Percentiles rank a stretch among this genome's conserved stretches.
Conservation (phyloP, 495 filamentous ascomycete species). For the Staphylotrichum tortipilum region DNA sequence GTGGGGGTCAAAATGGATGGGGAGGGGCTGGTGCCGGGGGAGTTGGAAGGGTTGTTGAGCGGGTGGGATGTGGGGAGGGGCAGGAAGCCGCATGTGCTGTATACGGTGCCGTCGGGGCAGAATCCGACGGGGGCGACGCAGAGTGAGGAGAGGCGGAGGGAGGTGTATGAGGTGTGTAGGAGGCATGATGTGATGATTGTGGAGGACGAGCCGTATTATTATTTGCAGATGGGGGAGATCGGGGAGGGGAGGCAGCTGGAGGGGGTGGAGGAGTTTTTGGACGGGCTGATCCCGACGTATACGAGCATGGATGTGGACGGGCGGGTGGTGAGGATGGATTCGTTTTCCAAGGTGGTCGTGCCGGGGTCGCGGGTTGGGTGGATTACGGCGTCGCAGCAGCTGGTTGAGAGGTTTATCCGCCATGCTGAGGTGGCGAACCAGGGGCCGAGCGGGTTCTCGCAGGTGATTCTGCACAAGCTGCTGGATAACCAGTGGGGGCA, state of each 20-base stretch:
- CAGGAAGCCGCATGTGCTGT: constrained; percentile 68
- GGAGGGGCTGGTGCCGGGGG: constrained; percentile 61
- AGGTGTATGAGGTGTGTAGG: constrained; percentile 66
- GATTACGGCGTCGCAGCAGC: constrained; percentile 73
- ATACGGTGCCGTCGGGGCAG: constrained; percentile 80
- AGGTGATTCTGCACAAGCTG: constrained; percentile 77
- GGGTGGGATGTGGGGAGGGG: constrained; percentile 55
- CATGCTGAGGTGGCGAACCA: constrained; percentile 74
- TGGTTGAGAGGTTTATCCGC: constrained; percentile 68
- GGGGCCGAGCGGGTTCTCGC: constrained; percentile 72
- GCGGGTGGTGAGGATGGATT: constrained; percentile 64
- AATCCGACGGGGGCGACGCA: constrained; percentile 90
- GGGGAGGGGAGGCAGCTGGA: constrained; percentile 27
- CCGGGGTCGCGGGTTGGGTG: constrained; percentile 70
- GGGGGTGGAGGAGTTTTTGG: constrained; percentile 38
- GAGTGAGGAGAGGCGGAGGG: constrained; percentile 50
- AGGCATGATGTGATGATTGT: constrained; percentile 82
- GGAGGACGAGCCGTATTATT: constrained; percentile 97
- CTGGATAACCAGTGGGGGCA: constrained; percentile 94
- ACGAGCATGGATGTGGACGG: constrained; percentile 59
- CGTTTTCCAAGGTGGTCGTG: constrained; percentile 74
- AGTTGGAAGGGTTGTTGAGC: constrained; percentile 56
- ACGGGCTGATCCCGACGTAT: constrained; percentile 48
- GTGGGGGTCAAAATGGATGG: constrained; percentile 69
- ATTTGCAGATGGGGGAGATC: constrained; percentile 91